A percentile compares a stretch with the other conserved stretches of the same genome.
Conservation (phyloP, 352 stramenopile genomes). For the Phytophthora europaea region DNA sequence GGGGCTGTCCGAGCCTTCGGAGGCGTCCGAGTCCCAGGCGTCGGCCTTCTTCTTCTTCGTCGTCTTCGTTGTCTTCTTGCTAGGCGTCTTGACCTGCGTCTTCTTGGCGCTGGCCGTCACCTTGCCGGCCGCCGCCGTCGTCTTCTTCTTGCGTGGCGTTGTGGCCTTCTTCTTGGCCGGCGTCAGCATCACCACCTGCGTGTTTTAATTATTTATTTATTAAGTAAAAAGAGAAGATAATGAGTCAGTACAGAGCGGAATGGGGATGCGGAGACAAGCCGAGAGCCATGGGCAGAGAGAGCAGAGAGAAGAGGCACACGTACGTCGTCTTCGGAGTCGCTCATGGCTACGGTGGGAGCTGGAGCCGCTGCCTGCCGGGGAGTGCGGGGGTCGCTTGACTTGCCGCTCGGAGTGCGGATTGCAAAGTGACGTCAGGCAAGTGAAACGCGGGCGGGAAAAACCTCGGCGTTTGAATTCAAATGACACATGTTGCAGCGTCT, state of each 20-base stretch:
- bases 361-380: background rate
- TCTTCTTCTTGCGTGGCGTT: conserved; percentile 43
- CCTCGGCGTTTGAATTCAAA: conserved; percentile 5
- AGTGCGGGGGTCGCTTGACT: background rate
- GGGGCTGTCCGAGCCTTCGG: conserved; percentile 28
- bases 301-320: conserved; percentile 14
- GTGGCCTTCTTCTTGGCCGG: conserved; percentile 34
- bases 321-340: conserved; percentile 65
- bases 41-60: conserved; percentile 50
- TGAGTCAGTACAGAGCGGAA: conserved; percentile 11
- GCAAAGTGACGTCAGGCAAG: conserved; percentile 18
- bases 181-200: conserved; percentile 36
- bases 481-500: conserved; percentile 2
- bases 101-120: conserved; percentile 38
- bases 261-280: background rate
- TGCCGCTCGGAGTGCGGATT: conserved; percentile 25
- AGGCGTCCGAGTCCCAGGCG: conserved; percentile 50
- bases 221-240: conserved; percentile 12
- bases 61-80: conserved; percentile 29
- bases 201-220: background rate
- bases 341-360: conserved; percentile 35
- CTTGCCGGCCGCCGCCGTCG: conserved; percentile 37
- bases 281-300: background rate
- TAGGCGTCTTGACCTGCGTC: conserved; percentile 40
- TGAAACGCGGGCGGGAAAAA: conserved; percentile 17